phyloP scores from a whole-genome alignment of 164 flowering plant genomes.

The Vitis cinerea region DNA sequence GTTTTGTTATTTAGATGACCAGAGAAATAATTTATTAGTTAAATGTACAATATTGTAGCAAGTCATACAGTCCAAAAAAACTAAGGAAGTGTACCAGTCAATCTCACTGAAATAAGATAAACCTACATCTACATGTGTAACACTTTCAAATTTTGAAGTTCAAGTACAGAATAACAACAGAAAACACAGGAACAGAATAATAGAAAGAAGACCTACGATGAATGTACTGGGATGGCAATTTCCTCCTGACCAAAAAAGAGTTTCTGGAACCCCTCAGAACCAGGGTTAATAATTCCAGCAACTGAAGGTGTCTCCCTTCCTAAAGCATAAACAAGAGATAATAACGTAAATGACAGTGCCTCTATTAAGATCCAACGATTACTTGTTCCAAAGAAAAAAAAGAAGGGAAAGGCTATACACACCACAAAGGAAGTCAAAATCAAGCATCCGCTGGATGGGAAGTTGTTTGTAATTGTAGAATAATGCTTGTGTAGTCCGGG shows the following conservation, averaged over 20 bases:
- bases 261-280: conserved; percentile 97
- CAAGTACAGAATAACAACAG: neutral
- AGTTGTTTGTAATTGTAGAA: conserved; percentile 97
- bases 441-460: conserved; percentile 98
- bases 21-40: too few species aligned
- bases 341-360: neutral
- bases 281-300: conserved; percentile 95
- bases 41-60: too few species aligned
- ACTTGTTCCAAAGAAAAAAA: neutral
- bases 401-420: conserved; percentile 7
- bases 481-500: conserved; percentile 88
- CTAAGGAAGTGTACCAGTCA: too few species aligned
- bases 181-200: neutral
- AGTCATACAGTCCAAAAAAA: too few species aligned
- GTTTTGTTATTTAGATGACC: too few species aligned
- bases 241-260: conserved; percentile 99
- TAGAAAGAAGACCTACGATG: conserved; percentile 43
- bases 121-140: too few species aligned
- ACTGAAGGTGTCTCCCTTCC: conserved; percentile 99
- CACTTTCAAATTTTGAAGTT: too few species aligned
- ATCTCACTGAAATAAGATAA: too few species aligned
- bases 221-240: conserved; percentile 95
- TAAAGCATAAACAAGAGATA: conserved; percentile 19
- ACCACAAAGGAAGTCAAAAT: conserved; percentile 99
- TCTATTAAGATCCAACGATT: neutral